Evolutionary conservation across 257 asterid genomes (phyloP).

Genomic region (Solanum pinnatisectum): DNA sequence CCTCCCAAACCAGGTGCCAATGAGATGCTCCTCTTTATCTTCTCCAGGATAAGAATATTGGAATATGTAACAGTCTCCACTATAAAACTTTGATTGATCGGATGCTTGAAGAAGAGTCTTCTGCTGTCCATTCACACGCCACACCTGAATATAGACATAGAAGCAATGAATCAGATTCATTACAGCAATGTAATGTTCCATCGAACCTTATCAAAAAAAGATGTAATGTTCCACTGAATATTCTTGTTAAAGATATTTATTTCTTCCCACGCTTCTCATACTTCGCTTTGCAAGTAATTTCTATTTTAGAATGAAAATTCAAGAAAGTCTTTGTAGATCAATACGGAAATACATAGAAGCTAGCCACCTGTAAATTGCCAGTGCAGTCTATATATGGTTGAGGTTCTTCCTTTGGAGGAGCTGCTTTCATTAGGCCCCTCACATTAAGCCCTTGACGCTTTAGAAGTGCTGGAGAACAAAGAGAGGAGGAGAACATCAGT

Average conservation of each 20-base stretch:
- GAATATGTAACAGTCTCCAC: slow-evolving; percentile 94
- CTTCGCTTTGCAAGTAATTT: background rate
- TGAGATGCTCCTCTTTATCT: slow-evolving; percentile 73
- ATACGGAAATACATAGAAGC: slow-evolving; percentile 1
- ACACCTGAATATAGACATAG: slow-evolving; percentile 44
- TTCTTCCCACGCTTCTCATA: background rate
- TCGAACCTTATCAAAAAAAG: background rate
- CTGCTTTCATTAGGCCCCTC: slow-evolving; percentile 87
- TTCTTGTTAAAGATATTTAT: background rate
- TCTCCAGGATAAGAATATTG: slow-evolving; percentile 94
- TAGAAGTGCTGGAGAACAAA: slow-evolving; percentile 60
- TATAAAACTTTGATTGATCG: slow-evolving; percentile 82
- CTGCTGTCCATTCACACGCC: slow-evolving; percentile 87
- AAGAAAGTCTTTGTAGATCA: background rate
- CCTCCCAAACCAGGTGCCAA: slow-evolving; percentile 97
- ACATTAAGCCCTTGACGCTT: slow-evolving; percentile 95
- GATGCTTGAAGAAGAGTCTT: slow-evolving; percentile 62
- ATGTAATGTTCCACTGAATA: background rate
- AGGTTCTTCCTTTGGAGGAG: slow-evolving; percentile 85
- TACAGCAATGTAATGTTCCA: background rate
- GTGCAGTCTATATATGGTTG: slow-evolving; percentile 83
- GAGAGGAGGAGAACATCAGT: slow-evolving; percentile 2
- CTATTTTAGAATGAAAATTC: background rate
- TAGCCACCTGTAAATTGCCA: slow-evolving; percentile 80
- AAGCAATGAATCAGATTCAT: slow-evolving; percentile 5